Evolutionary conservation across 1,284 basidiomycete genomes (phyloP).

Genomic region (Cystobasidium pallidum): DNA sequence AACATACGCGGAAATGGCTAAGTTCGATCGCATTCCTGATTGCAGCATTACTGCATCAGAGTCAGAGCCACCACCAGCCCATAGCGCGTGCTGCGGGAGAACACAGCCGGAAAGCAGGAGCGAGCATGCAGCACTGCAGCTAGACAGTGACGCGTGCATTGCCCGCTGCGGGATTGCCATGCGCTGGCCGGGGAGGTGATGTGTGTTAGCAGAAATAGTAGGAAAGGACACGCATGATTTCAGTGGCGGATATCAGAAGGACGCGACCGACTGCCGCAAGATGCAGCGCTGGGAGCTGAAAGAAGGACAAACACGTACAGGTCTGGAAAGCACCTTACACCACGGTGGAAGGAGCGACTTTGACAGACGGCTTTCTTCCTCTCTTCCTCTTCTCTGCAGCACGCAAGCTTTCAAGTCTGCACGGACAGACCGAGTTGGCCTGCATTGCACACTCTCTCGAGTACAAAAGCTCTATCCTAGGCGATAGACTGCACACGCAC

Average conservation of each 20-base stretch:
- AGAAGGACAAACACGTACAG: conserved; percentile 21
- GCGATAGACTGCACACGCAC: no score
- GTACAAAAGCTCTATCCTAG: no score
- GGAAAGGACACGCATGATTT: no score
- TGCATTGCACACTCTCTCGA: background rate
- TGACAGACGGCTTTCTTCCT: background rate
- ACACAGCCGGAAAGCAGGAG: background rate
- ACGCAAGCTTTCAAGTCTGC: background rate
- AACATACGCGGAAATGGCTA: background rate
- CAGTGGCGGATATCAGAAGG: background rate
- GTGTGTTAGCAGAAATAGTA: no score
- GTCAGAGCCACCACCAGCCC: no score
- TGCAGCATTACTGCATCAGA: no score
- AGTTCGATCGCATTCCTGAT: background rate
- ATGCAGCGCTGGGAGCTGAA: background rate
- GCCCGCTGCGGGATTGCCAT: no score
- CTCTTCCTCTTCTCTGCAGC: background rate
- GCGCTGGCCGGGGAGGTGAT: no score
- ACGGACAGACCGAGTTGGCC: conserved; percentile 5
- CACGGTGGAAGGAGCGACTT: background rate
- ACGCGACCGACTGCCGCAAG: background rate
- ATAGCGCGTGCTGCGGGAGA: no score
- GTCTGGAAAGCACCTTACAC: no score
- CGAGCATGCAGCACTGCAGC: no score
- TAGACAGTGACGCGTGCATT: no score